Evolutionary conservation across 1,284 basidiomycete genomes (phyloP).

Genomic region (Apiotrichum sp.): DNA sequence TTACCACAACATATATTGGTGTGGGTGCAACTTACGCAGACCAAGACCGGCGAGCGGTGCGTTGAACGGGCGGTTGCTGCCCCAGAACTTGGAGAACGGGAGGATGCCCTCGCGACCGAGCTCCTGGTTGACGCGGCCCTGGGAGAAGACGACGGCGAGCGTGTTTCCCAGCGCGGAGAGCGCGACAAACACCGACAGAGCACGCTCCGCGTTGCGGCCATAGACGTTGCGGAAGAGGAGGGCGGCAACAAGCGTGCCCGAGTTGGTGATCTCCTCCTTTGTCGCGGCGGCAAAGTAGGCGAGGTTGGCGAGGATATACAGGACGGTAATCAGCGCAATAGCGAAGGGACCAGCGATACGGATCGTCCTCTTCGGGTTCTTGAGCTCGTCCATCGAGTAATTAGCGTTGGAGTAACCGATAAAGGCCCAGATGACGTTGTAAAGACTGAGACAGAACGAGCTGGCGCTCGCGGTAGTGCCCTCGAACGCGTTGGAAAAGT

Average conservation of each 20-base stretch:
- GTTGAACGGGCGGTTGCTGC: slow-evolving; percentile 36
- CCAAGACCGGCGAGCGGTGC: slow-evolving; percentile 19
- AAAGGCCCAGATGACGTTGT: slow-evolving; percentile 22
- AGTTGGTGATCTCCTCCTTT: slow-evolving; percentile 33
- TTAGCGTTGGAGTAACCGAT: slow-evolving; percentile 51
- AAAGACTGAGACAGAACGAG: slow-evolving; percentile 6
- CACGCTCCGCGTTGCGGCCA: slow-evolving; percentile 6
- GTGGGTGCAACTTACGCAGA: slow-evolving; percentile 1
- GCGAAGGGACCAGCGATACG: slow-evolving; percentile 30
- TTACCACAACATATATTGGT: not conserved
- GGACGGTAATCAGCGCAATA: slow-evolving; percentile 26
- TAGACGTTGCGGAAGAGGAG: slow-evolving; percentile 13
- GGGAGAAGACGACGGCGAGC: slow-evolving; percentile 47
- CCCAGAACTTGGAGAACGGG: slow-evolving; percentile 41
- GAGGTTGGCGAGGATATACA: slow-evolving; percentile 36
- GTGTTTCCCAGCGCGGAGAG: slow-evolving; percentile 43
- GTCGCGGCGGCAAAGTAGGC: slow-evolving; percentile 48
- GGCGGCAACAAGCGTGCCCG: slow-evolving; percentile 38
- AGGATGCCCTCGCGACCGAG: slow-evolving; percentile 42
- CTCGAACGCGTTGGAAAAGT: slow-evolving; percentile 53
- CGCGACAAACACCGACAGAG: slow-evolving; percentile 36
- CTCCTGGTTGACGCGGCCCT: slow-evolving; percentile 43
- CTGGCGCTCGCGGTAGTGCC: slow-evolving; percentile 40
- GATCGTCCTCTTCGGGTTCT: slow-evolving; percentile 34
- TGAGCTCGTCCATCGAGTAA: slow-evolving; percentile 42